Evolutionary conservation across 1,284 basidiomycete species (phyloP), one percentile per base, ranked within the genome.

Genomic region (Pseudozyma hubeiensis): DNA sequence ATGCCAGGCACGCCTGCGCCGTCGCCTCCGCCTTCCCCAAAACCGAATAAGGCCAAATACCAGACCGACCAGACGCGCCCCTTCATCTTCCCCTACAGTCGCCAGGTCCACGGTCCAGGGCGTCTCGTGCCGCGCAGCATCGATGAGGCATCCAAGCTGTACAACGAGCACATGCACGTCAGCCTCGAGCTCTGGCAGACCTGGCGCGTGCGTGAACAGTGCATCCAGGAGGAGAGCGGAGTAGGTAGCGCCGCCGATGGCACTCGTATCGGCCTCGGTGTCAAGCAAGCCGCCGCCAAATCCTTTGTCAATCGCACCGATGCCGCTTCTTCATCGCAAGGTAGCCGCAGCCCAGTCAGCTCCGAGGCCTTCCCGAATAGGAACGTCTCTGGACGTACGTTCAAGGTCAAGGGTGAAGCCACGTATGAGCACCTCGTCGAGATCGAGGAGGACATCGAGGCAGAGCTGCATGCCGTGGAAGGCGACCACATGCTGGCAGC

Each of bases 1-100:
- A 48, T 64, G 5, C 73, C 78, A 0, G 80, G 74, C n/a, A 83
- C 81, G 19, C 94, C 93, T 1, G 93, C 93, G 29, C 94, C 95
- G 3, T 90, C 93, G 0, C 95, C 95, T 0, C 91, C 93, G 1
- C 91, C 92, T 0, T 90, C 91, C 17, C 87, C 87, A 13, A 97
- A 96, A 82, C 93, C 93, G 8, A 98, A 98, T 87, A 98, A 98
- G 85, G 94, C 96, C 82, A 95, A 97, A 83, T 99, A 94, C 85
- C 97, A 99, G 85, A 99, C 97, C 0, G 97, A 99, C 84, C 97
- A 97, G 82, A 90, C 87, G 35, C 88, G 93, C 8, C 97, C 97
- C 1, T 99, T 99, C 84, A 87, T 99, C 60, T 94, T 99, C 83
- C 97, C 97, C 0, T 99, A 97, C 84, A 93, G 53, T 24, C 83